These are phyloP conservation scores for Hyphopichia homilentoma DNA, from an alignment of 805 yeast genomes.

Conservation along the genomic window DNA sequence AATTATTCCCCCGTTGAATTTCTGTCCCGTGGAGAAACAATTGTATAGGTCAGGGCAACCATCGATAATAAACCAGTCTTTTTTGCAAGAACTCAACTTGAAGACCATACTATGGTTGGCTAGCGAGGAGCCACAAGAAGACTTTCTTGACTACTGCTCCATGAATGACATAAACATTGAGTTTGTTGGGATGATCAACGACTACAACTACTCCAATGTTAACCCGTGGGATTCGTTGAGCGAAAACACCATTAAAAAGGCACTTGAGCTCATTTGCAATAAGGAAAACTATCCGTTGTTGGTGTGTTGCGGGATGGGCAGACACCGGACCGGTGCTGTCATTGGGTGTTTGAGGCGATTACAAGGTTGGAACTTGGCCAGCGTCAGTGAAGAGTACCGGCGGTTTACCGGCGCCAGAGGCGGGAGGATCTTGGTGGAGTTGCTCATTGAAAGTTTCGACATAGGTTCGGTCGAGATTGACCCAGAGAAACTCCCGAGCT, in stretches of 20 bases:
- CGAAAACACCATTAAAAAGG: constrained; percentile 74
- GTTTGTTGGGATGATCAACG: constrained; percentile 79
- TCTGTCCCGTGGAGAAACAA: constrained; percentile 88
- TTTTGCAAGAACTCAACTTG: constrained; percentile 67
- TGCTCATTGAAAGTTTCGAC: constrained; percentile 67
- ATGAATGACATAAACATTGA: constrained; percentile 68
- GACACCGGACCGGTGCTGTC: constrained; percentile 96
- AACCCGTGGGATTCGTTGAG: constrained; percentile 97
- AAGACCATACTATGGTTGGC: constrained; percentile 91
- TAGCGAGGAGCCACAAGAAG: constrained; percentile 91
- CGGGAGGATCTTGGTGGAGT: constrained; percentile 87
- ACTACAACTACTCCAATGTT: constrained; percentile 46
- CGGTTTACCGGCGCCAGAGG: constrained; percentile 91
- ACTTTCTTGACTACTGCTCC: constrained; percentile 76
- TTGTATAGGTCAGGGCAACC: constrained; percentile 94
- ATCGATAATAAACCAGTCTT: constrained; percentile 86
- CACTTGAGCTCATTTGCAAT: constrained; percentile 71
- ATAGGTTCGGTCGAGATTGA: constrained; percentile 32
- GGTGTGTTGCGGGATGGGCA: constrained; percentile 97
- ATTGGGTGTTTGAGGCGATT: constrained; percentile 88
- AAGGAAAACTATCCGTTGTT: constrained; percentile 76
- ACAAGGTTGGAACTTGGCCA: constrained; percentile 96
- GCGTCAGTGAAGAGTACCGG: constrained; percentile 88
- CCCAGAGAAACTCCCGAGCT: constrained; percentile 28
- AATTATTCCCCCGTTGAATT: constrained; percentile 90